Base-by-base conservation (phyloP, 2,329 filamentous ascomycete species). In the Diaporthe ampelina region DNA sequence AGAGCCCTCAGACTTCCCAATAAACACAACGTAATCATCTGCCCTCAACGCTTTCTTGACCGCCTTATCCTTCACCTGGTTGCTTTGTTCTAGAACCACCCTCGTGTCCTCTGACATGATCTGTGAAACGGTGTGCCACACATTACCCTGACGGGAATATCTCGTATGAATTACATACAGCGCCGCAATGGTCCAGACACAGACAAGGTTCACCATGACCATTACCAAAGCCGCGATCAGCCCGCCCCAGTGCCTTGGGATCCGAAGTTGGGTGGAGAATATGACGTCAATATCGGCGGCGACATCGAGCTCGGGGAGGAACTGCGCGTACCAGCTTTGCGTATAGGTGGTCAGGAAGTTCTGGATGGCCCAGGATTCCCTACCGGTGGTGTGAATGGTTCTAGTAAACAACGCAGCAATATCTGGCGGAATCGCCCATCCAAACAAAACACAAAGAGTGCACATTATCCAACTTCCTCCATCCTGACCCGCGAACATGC, bases 281-380 rank as follows among this genome's bases (percentile, higher is more conserved):
- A 29, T 52, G 15, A 35, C 61, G 2, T 35, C 17, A 26, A 50
- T 35, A 3, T 48, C 61, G 43, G 61, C 17, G 3, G 61, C 29
- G 17, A 67, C 61, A 4, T 67, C 43, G 29, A 52, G 50, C 43
- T 67, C 43, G 11, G 61, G 43, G 6, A 67, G 11, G 43, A 67
- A 50, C 61, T 67, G 61, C 1, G 61, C 40, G 11, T 67, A 67
- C 61, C 29, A 67, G 61, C 61, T 67, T 10, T 48, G 15, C 11
- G 40, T 52, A 43, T 67, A 67, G 15, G 19, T 35, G 0, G 43
- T 67, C 15, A 67, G 29, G 10, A 67, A 67, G 15, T 3, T 67
- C 29, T 67, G 61, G 43, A 67, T 52, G 11, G 61, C 61, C 61
- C 43, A 67, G 10, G 17, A 35, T 13, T 35, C 21, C 13, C 57